phyloP scores from a whole-genome alignment of 2,329 filamentous ascomycete genomes.

The Talaromyces verruculosus region DNA sequence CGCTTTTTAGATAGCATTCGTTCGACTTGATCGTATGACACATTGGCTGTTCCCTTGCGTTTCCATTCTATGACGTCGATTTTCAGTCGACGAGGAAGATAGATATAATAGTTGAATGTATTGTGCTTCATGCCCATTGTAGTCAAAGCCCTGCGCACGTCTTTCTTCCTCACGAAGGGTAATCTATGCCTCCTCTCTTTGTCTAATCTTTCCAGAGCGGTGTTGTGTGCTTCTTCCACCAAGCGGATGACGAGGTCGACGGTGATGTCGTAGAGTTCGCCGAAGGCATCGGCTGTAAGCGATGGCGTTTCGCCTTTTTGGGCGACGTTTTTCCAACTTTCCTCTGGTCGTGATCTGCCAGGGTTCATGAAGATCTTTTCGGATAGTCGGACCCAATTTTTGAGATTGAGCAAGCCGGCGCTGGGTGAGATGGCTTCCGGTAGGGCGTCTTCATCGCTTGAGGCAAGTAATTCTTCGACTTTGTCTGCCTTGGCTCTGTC shows the following conservation, averaged over 20 bases:
- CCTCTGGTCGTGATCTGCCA: constrained; percentile 54
- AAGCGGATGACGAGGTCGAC: constrained; percentile 69
- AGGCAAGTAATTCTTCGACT: constrained; percentile 31
- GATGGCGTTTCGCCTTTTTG: constrained; percentile 59
- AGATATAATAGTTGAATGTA: constrained; percentile 53
- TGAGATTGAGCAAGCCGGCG: constrained; percentile 58
- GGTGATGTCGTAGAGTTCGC: constrained; percentile 69
- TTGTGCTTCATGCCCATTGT: constrained; percentile 54
- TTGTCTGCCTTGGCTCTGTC: constrained; percentile 36
- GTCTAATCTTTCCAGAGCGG: constrained; percentile 45
- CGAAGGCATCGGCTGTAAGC: constrained; percentile 72
- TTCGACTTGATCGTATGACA: constrained; percentile 48
- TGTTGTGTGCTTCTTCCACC: constrained; percentile 66
- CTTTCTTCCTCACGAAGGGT: constrained; percentile 37
- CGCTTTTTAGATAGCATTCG: constrained; percentile 33
- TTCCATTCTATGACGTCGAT: constrained; percentile 49
- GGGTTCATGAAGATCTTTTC: constrained; percentile 73
- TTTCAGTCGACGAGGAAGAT: constrained; percentile 52
- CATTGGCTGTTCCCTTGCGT: constrained; percentile 25
- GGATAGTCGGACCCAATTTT: constrained; percentile 64
- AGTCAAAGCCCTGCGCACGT: constrained; percentile 35
- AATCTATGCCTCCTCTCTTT: not conserved
- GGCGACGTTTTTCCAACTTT: constrained; percentile 66
- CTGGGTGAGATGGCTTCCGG: constrained; percentile 46
- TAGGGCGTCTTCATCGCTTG: constrained; percentile 19